Percentiles rank a stretch among this genome's conserved stretches.
Evolutionary conservation across 164 flowering plant species (phyloP).

Genomic region (Magnolia changhungtana): DNA sequence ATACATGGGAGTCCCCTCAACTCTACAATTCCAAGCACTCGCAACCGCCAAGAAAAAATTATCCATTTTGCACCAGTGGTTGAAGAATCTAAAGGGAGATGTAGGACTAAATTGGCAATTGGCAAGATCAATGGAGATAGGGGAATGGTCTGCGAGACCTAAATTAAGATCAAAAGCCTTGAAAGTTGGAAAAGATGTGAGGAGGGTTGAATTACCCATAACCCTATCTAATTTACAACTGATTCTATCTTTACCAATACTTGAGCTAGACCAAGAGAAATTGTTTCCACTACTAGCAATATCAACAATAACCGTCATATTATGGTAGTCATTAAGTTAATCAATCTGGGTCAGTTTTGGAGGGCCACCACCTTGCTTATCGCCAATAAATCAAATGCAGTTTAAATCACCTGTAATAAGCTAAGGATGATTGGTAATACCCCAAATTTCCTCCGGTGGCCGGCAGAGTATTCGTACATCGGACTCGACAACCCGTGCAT

Average conservation of each 20-base stretch:
- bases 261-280: background rate
- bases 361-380: background rate
- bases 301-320: background rate
- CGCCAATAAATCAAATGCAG: background rate
- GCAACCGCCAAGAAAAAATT: too few species aligned
- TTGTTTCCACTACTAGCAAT: background rate
- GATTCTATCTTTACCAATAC: background rate
- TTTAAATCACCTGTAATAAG: background rate
- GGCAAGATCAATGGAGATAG: background rate
- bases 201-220: background rate
- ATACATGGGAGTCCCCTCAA: too few species aligned
- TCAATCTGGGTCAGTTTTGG: background rate
- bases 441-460: too few species aligned
- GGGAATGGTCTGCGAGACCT: background rate
- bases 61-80: too few species aligned
- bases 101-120: background rate
- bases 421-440: background rate
- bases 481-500: too few species aligned
- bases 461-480: too few species aligned
- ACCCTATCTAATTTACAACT: background rate
- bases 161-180: background rate
- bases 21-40: too few species aligned
- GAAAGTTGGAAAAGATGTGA: background rate
- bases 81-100: too few species aligned
- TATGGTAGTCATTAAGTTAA: background rate